Base-by-base conservation (phyloP, 73 alveolate genomes). In the Paramecium bursaria region DNA sequence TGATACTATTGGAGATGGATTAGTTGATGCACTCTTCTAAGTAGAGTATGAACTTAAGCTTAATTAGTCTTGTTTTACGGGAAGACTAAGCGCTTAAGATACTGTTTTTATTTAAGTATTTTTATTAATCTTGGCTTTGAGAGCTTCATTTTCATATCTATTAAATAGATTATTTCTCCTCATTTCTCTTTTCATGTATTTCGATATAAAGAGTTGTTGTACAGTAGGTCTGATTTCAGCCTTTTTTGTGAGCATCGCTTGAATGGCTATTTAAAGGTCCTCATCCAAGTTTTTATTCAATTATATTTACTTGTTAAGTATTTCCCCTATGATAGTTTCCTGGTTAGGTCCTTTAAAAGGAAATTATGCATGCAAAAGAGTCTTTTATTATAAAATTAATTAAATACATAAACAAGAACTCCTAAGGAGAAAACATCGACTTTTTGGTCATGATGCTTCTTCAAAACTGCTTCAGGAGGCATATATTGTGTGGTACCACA, bases 401-500 rank as follows among this genome's bases (percentile, higher is more conserved):
- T 25, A 5, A 7, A 5, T 67, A 67, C 35, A 91, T 91, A 86
- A 73, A 90, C 90, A 11, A 93, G 79, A 31, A 94, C 92, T 4
- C 98, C 98, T 50, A 94, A 46, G 46, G 92, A 73, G 97, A 97
- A 94, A 19, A 92, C 52, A 85, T 94, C 98, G 6, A 92, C 93
- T 73, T 92, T 92, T 51, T 67, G 87, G 25, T 77, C 95, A 90
- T 94, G 92, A 46, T 77, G 80, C 30, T 74, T n/a, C 42, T 85
- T 90, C 48, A 48, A 50, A 4, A 92, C 95, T 0, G 92, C 92
- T 92, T 94, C 98, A 39, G 98, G 98, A 15, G 98, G 97, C 97
- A 94, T 94, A 90, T 93, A 94, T 46, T 93, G 88, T 52, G 94
- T 73, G 30, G 96, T 94, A 0, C 98, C 98, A 19, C 89, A 90